Base-by-base conservation (phyloP, 2,329 filamentous ascomycete species). In the Aspergillus persii region DNA sequence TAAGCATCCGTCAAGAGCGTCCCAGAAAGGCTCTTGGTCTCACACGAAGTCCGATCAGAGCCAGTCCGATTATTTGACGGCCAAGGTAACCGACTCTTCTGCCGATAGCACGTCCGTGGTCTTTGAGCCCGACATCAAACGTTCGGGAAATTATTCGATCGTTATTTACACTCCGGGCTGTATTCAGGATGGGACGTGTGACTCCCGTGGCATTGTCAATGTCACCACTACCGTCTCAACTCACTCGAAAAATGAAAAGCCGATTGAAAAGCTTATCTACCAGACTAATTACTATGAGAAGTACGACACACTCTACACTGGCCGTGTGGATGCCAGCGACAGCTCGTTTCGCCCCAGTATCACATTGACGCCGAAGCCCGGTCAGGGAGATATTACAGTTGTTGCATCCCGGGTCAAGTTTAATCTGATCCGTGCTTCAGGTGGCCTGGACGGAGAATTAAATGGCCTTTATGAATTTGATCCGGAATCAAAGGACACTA, bases 241-340 rank as follows among this genome's bases (percentile, higher is more conserved):
- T 44, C 70, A 70, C 31, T 76, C 66, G 69, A 81, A 71, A 69
- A 77, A 57, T 70, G 75, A 67, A 66, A 78, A 68, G 63, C 80
- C 84, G 4, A 81, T 87, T 58, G 82, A 85, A 30, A 85, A 82
- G 0, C 83, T 84, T 0, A 79, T 97, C 7, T 96, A 85, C 72
- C 95, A 99, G 76, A 96, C 93, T 18, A 99, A 99, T 77, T 85
- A 96, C 72, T 96, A 89, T 74, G 94, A 98, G 80, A 99, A 99
- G 76, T 98, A 96, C 71, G 95, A 99, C 71, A 88, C 91, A 66
- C 87, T 99, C 59, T 96, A 92, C 76, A 89, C 89, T 65, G 95
- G 93, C 50, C 87, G 87, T 65, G 86, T 99, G 56, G 92, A 98
- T 71, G 87, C 88, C 56, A 87, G 84, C 55, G 88, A 85, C 8